Evolutionary conservation across 208 protist species (phyloP).

Genomic region (Acanthamoeba healyi): DNA sequence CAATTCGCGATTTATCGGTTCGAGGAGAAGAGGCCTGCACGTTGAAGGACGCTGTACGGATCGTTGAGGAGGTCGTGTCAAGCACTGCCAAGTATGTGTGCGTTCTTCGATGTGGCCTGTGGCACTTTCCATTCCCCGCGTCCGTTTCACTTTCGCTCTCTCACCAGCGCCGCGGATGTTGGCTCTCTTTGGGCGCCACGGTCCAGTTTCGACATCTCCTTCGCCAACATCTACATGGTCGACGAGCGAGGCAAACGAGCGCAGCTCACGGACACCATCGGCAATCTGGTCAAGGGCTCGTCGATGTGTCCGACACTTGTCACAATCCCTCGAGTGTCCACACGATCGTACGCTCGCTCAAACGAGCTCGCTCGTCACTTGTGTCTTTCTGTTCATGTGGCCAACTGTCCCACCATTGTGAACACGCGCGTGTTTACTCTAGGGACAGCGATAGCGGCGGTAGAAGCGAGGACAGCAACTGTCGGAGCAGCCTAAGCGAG

Average conservation of each 20-base stretch:
- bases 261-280: not conserved
- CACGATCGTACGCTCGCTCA: not conserved
- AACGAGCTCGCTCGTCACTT: too few relatives aligned
- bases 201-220: slow-evolving; percentile 20
- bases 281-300: not conserved
- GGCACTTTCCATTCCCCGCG: not conserved
- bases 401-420: too few relatives aligned
- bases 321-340: not conserved
- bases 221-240: slow-evolving; percentile 29
- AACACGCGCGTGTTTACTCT: too few relatives aligned
- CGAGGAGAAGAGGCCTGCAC: not conserved
- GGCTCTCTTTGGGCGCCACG: too few relatives aligned
- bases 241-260: not conserved
- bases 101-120: too few relatives aligned
- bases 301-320: not conserved
- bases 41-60: not conserved
- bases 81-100: not conserved
- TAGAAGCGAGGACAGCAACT: slow-evolving; percentile 5
- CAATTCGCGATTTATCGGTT: not conserved
- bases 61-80: not conserved
- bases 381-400: too few relatives aligned
- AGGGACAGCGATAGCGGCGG: not conserved
- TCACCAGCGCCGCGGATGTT: not conserved
- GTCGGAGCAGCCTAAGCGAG: not conserved
- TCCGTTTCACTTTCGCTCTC: not conserved